Conservation (phyloP, 306 rosid genomes). For the Lathyrus aphaca region DNA sequence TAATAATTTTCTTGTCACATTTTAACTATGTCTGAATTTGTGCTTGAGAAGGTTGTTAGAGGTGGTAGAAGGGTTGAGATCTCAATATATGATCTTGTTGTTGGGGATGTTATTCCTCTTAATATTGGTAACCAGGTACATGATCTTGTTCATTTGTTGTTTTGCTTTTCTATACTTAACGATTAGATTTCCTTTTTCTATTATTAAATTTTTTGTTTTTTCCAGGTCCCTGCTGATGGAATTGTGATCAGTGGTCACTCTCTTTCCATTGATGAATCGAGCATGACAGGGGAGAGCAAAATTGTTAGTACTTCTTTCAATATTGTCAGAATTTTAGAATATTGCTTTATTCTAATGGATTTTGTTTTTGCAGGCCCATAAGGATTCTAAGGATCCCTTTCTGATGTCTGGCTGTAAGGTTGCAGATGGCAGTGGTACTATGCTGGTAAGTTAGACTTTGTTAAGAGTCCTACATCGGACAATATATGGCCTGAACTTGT, state of each 20-base stretch:
- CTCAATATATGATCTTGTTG: conserved; percentile 88
- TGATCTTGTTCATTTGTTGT: conserved; percentile 18
- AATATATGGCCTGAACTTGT: too few relatives aligned
- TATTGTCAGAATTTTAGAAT: conserved; percentile 4
- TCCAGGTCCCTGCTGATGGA: conserved; percentile 95
- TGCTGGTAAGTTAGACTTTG: conserved; percentile 71
- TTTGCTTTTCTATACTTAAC: conserved; percentile 21
- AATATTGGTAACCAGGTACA: conserved; percentile 86
- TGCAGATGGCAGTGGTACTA: conserved; percentile 95
- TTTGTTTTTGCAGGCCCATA: conserved; percentile 58
- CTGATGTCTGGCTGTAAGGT: conserved; percentile 97
- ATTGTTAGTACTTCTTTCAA: conserved; percentile 59
- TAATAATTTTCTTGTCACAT: conserved; percentile 3
- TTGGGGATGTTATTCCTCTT: conserved; percentile 90
- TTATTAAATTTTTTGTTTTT: conserved; percentile 30
- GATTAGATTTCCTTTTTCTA: conserved; percentile 26
- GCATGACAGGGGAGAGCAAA: conserved; percentile 99
- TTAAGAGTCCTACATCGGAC: too few relatives aligned
- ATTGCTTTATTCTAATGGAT: conserved; percentile 7
- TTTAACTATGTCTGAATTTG: conserved; percentile 25
- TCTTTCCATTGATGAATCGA: conserved; percentile 88
- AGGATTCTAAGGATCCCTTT: conserved; percentile 85
- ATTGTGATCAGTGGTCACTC: conserved; percentile 80
- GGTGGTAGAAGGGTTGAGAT: conserved; percentile 87
- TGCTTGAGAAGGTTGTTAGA: conserved; percentile 67